Base-by-base conservation (phyloP, 352 stramenopile species). In the Globisporangium parvum region DNA sequence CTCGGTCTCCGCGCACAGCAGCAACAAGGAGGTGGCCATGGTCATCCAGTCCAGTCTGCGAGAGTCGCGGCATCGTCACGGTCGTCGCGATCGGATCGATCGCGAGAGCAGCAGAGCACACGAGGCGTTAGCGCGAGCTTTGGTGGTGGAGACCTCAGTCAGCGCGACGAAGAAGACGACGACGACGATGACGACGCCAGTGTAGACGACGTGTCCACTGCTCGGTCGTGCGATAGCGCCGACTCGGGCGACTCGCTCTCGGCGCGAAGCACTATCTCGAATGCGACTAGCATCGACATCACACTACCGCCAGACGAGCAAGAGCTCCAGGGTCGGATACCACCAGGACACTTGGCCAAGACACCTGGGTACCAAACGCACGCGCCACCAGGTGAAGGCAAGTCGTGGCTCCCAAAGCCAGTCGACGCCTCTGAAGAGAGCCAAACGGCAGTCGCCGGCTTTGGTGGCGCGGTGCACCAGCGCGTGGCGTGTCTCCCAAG, bases 1-100 rank as follows among this genome's bases (percentile, higher is more conserved):
- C 75, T 97, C 24, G 87, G 87, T 8, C 71, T 97, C 49, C 72
- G 86, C 2, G 70, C 79, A 24, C 71, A 88, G 24, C 71, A 77
- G 47, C 72, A 77, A 26, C 26, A 20, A 10, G 17, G 9, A 17
- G 0, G 11, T 55, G 24, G 31, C 8, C 10, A 3, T 37, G 31
- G 31, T 37, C 31, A 37, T 37, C 17, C 23, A 41, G 15, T 51
- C 11, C 47, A 39, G 47, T 17, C 18, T 18, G 46, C 31, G 10
- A 37, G 31, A 41, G 24, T 42, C 26, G 26, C 14, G 20, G 31
- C 52, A 1, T 57, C 58, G 18, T 39, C 41, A 8, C 40, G 42
- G 2, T 57, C 58, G 18, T 39, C 41, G 11, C 40, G 42, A 20
- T 53, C 53, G 20, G 35, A 50, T 23, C 15, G 57, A 55, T 47